Evolutionary conservation across 1,284 basidiomycete genomes (phyloP), one percentile per base, ranked within the genome.

Genomic region (Ceratobasidium papillatum): DNA sequence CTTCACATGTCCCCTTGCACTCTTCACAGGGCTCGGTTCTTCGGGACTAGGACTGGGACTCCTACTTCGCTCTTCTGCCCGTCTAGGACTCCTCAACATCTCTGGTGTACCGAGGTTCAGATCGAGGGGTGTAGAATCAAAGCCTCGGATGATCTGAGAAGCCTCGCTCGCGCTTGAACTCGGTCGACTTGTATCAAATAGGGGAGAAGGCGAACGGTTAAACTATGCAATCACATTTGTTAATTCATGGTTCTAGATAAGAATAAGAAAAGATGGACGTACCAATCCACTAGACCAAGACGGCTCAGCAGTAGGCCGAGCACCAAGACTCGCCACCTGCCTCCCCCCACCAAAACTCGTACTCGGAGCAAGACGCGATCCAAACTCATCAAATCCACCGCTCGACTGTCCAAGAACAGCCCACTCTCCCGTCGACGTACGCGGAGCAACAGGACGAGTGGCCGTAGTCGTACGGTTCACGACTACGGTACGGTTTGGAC

Each of bases 151-250:
- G 8, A 72, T 12, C 56, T 72, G 54, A 3, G 56, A 59, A 5
- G 68, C 68, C n/a, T 72, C 68, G 30, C 56, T 61, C 61, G 61
- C 25, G 30, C 61, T 63, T 25, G 61, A 47, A 63, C 43, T 32
- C 43, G 27, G 61, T 32, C 30, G 45, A 17, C 45, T 47, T 4
- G 45, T 47, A n/a, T 47, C 45, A 47, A 47, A 47, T 17, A 47
- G 19, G 9, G 45, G 45, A 47, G 45, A 47, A n/a, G 54, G 54
- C 22, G 54, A 36, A 0, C 54, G 54, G 30, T 34, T n/a, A 17
- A 58, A 34, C 54, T 58, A 17, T 58, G 19, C 5, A 34, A 36
- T 19, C 7, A 36, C 3, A 36, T 3, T 36, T n/a, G 8, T 19
- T 34, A 5, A 58, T 58, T 8, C 8, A 30, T 66, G 51, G 43